phyloP scores from a whole-genome alignment of 2,329 filamentous ascomycete genomes.

The Camptophora hylomeconis region DNA sequence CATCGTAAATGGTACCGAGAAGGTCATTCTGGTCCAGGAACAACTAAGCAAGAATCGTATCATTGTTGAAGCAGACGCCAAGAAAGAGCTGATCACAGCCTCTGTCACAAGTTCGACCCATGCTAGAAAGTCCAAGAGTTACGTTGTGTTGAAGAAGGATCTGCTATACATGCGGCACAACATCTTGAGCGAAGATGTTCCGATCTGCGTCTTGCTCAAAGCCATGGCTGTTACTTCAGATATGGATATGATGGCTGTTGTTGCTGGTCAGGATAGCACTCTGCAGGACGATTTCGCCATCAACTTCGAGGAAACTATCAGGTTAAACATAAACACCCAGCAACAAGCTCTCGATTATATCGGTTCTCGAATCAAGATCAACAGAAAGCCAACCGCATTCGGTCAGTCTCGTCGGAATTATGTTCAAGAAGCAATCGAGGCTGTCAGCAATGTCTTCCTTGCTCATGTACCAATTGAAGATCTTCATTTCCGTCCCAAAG shows the following conservation, averaged over 20 bases:
- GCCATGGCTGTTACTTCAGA: conserved; percentile 89
- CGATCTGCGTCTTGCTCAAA: conserved; percentile 84
- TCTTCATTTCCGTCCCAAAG: conserved; percentile 92
- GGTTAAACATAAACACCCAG: conserved; percentile 76
- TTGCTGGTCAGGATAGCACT: conserved; percentile 70
- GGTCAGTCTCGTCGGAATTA: conserved; percentile 58
- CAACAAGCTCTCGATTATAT: conserved; percentile 93
- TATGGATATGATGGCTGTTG: conserved; percentile 83
- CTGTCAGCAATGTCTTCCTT: conserved; percentile 81
- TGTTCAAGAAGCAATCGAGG: conserved; percentile 84
- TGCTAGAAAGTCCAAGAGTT: conserved; percentile 95
- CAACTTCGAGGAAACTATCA: conserved; percentile 87
- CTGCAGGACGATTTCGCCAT: conserved; percentile 93
- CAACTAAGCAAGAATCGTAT: conserved; percentile 98
- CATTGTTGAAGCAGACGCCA: conserved; percentile 84
- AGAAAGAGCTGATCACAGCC: conserved; percentile 86
- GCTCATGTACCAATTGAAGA: conserved; percentile 87
- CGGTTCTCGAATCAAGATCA: conserved; percentile 76
- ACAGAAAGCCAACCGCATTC: conserved; percentile 47
- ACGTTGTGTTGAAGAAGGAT: conserved; percentile 88
- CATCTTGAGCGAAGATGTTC: conserved; percentile 82
- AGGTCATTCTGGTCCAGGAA: conserved; percentile 96
- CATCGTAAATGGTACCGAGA: conserved; percentile 93
- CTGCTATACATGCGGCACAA: conserved; percentile 75
- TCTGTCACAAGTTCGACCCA: conserved; percentile 95